These are phyloP conservation scores for Austroboletus eburneus DNA, from an alignment of 768 basidiomycete species.

Conservation along the genomic window DNA sequence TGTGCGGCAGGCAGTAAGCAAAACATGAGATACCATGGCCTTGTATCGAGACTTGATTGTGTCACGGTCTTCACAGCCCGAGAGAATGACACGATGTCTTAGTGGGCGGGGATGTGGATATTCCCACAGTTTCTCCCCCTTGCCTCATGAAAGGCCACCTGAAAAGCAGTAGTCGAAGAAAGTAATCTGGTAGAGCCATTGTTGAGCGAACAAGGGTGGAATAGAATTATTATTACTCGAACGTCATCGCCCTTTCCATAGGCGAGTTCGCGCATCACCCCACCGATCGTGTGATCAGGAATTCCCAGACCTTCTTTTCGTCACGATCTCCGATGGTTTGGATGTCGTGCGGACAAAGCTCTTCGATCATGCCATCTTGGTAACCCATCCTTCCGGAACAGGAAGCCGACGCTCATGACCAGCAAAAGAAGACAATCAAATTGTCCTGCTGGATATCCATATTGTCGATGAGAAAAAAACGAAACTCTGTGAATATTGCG, in stretches of 20 bases:
- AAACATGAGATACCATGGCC: constrained; percentile 17
- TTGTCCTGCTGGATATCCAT: constrained; percentile 9
- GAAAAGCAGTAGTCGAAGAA: constrained; percentile 22
- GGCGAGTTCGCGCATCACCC: constrained; percentile 14
- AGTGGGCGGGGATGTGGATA: constrained; percentile 9
- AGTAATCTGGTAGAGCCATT: constrained; percentile 3
- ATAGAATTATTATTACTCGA: constrained; percentile 1
- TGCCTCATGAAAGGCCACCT: constrained; percentile 13
- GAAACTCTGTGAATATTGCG: constrained; percentile 5
- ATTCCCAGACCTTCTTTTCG: constrained; percentile 9
- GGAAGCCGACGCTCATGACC: constrained; percentile 11
- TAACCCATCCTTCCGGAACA: constrained; percentile 18
- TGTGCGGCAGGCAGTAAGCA: constrained; percentile 21
- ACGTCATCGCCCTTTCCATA: constrained; percentile 17
- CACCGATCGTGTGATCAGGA: constrained; percentile 13
- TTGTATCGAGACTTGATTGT: constrained; percentile 14
- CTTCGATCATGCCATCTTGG: constrained; percentile 12
- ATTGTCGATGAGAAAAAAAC: constrained; percentile 10
- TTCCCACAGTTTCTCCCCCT: constrained; percentile 2
- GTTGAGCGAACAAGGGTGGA: neutral
- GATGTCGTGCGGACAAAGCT: constrained; percentile 11
- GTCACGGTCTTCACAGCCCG: constrained; percentile 8
- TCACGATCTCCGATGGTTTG: constrained; percentile 5
- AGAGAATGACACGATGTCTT: constrained; percentile 5
- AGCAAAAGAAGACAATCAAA: constrained; percentile 16